Conservation (phyloP, 179 eudicot genomes). For the Heliamphora pulchella region DNA sequence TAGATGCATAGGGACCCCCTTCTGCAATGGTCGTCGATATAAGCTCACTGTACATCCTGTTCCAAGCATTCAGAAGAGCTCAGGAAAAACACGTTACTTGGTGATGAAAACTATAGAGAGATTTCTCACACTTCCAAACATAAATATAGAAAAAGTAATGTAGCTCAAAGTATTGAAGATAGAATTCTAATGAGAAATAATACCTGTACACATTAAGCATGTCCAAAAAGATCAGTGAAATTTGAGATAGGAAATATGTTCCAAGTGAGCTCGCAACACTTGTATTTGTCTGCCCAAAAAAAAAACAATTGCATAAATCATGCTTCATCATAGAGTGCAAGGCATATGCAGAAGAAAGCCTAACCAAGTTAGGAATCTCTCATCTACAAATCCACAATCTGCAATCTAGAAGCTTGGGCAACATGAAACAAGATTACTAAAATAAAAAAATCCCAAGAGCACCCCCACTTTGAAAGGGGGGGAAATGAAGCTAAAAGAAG, state of each 20-base stretch:
- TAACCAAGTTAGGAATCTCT: not conserved
- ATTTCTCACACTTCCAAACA: not conserved
- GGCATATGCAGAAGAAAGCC: not conserved
- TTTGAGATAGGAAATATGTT: conserved; percentile 80
- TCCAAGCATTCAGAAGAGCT: conserved; percentile 14
- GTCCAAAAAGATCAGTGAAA: conserved; percentile 79
- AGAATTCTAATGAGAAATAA: not conserved
- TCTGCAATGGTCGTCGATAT: conserved; percentile 77
- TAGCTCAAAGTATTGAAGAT: not conserved
- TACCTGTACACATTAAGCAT: conserved; percentile 99
- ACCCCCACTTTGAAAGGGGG: not conserved
- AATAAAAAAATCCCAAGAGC: not conserved
- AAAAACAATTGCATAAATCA: not conserved
- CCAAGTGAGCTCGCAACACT: conserved; percentile 88
- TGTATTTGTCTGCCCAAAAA: conserved; percentile 74
- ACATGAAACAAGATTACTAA: not conserved
- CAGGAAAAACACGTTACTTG: not conserved
- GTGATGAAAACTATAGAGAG: not conserved
- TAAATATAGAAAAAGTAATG: not conserved
- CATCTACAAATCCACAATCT: not conserved
- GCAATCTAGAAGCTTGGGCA: not conserved
- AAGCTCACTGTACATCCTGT: conserved; percentile 99
- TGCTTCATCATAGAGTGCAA: not conserved
- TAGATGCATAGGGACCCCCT: conserved; percentile 92
- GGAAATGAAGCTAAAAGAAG: not conserved